A percentile compares a stretch with the other conserved stretches of the same genome.
Evolutionary conservation across 1,284 basidiomycete genomes (phyloP).

Genomic region (Trametes polyzona): DNA sequence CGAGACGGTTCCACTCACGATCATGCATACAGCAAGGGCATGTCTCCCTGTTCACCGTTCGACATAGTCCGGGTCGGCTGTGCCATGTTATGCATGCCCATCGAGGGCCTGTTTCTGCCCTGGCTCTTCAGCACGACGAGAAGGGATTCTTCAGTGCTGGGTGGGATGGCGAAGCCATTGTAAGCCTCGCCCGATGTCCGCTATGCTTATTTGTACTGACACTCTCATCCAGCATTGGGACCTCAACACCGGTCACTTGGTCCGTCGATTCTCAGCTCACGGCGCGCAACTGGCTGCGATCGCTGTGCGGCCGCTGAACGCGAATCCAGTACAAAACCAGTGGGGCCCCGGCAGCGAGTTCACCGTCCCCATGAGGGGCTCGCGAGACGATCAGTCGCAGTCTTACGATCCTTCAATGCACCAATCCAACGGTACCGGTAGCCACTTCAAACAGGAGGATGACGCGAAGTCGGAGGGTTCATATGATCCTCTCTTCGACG

Average conservation of each 20-base stretch:
- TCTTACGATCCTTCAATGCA: slow-evolving; percentile 7
- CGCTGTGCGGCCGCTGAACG: slow-evolving; percentile 71
- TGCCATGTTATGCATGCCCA: slow-evolving; percentile 78
- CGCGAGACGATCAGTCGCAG: slow-evolving; percentile 11
- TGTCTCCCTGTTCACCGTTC: slow-evolving; percentile 90
- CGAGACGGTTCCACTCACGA: slow-evolving; percentile 6
- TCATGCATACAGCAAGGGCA: slow-evolving; percentile 64
- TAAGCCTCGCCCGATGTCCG: slow-evolving; percentile 46
- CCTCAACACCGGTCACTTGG: slow-evolving; percentile 85
- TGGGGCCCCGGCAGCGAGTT: slow-evolving; percentile 28
- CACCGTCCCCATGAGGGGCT: slow-evolving; percentile 18
- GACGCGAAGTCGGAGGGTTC: slow-evolving; percentile 78
- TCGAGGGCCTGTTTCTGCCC: slow-evolving; percentile 83
- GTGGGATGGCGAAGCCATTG: slow-evolving; percentile 92
- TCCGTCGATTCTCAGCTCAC: slow-evolving; percentile 82
- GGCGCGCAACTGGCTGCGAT: slow-evolving; percentile 87
- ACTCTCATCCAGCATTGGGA: slow-evolving; percentile 87
- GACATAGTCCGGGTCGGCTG: slow-evolving; percentile 88
- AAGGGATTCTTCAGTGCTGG: slow-evolving; percentile 89
- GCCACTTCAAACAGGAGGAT: slow-evolving; percentile 32
- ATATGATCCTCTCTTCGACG: slow-evolving; percentile 82
- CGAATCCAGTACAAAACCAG: slow-evolving; percentile 35
- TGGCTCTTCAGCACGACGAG: slow-evolving; percentile 82
- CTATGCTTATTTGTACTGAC: neutral
- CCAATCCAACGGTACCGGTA: slow-evolving; percentile 1